Percentiles rank a stretch among this genome's conserved stretches.
Evolutionary conservation across 225 moss, liverwort and hornwort genomes (phyloP).

Genomic region (Bryum argenteum): DNA sequence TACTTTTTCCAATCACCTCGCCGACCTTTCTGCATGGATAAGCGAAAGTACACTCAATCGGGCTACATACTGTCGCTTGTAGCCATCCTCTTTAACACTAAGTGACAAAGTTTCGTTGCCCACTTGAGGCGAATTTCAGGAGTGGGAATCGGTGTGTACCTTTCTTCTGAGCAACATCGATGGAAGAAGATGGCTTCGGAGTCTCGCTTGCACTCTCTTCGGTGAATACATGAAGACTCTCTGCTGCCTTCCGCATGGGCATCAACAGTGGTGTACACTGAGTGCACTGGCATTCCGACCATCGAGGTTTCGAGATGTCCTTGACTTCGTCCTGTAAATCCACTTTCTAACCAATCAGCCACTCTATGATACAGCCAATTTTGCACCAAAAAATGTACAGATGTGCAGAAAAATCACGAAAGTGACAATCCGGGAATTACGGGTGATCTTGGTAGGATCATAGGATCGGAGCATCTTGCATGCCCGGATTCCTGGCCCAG

Average conservation of each 20-base stretch:
- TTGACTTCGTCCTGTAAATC: constrained; percentile 28
- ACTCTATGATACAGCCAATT: too few relatives aligned
- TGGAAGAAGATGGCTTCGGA: constrained; percentile 5
- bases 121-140: background rate
- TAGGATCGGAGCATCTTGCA: background rate
- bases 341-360: constrained; percentile 12
- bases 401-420: background rate
- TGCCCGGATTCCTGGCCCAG: background rate
- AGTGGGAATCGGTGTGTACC: constrained; percentile 16
- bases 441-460: background rate
- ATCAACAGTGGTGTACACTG: constrained; percentile 58
- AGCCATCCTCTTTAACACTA: background rate
- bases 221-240: constrained; percentile 43
- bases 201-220: constrained; percentile 22
- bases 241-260: constrained; percentile 56
- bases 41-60: background rate
- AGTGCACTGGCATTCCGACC: constrained; percentile 67
- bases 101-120: background rate
- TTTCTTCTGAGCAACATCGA: constrained; percentile 18
- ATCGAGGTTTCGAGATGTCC: constrained; percentile 40
- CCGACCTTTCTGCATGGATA: constrained; percentile 2
- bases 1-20: constrained; percentile 6
- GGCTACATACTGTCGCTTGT: background rate
- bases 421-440: background rate
- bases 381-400: too few relatives aligned